phyloP scores from a whole-genome alignment of 768 basidiomycete genomes.

The Roridomyces roridus region DNA sequence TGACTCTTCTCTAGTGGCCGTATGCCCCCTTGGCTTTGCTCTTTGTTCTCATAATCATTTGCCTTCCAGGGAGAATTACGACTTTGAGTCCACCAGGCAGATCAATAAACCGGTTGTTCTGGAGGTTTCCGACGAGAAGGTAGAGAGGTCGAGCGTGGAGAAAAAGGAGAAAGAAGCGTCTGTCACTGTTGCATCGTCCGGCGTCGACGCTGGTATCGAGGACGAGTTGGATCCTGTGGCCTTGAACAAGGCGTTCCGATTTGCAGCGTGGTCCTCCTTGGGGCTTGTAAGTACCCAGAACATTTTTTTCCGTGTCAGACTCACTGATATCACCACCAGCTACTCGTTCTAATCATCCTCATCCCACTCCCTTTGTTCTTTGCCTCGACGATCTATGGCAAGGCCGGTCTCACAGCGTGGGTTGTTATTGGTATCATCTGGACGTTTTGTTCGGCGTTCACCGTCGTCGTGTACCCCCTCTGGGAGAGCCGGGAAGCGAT shows the following conservation, averaged over 20 bases:
- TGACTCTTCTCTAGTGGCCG: conserved; percentile 57
- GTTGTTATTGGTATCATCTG: conserved; percentile 83
- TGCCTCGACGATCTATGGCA: conserved; percentile 72
- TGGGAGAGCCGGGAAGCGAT: conserved; percentile 83
- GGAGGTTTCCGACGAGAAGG: conserved; percentile 28
- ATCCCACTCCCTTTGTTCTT: conserved; percentile 91
- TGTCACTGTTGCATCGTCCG: conserved; percentile 13
- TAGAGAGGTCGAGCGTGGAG: conserved; percentile 3
- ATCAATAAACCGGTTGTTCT: conserved; percentile 60
- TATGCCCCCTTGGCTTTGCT: too few species aligned
- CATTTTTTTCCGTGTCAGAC: neutral
- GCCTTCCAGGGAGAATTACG: conserved; percentile 60
- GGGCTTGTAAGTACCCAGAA: conserved; percentile 55
- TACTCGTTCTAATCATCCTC: conserved; percentile 68
- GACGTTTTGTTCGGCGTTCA: conserved; percentile 77
- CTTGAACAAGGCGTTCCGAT: conserved; percentile 77
- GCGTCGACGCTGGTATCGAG: conserved; percentile 47
- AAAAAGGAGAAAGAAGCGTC: neutral
- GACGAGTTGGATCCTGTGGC: conserved; percentile 68
- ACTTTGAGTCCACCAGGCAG: conserved; percentile 79
- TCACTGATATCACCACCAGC: conserved; percentile 39
- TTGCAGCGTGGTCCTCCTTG: conserved; percentile 80
- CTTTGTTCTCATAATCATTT: too few species aligned
- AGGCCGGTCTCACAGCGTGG: conserved; percentile 76
- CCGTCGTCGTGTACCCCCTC: conserved; percentile 85